Evolutionary conservation across 1,284 basidiomycete species (phyloP), one percentile per base, ranked within the genome.

Genomic region (Boletellus dicymbophilus): DNA sequence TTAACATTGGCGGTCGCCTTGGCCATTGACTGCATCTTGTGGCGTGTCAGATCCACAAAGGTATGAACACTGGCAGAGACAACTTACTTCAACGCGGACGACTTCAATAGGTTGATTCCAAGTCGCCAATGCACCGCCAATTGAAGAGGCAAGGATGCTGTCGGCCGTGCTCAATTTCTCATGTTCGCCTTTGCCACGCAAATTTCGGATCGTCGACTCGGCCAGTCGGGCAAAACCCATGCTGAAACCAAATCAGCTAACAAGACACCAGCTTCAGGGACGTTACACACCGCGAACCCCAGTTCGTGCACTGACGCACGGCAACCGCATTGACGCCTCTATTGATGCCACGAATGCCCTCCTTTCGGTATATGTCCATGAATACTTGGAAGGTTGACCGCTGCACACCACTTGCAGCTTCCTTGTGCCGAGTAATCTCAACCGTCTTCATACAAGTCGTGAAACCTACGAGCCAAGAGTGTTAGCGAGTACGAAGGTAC

Each of bases 81-180:
- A 37, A 63, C 71, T 31, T 58, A 89, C 88, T 78, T 96, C 93
- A 33, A 96, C 93, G 51, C 94, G 88, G 56, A 96, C 82, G 57
- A 97, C 94, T 75, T 99, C 97, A 60, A 99, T 99, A 38, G 97
- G 97, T 72, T 99, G 97, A 72, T 99, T 99, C 97, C 97, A 99
- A 41, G 95, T 98, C 15, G 92, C 96, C 48, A 99, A 77, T 40
- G 97, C 95, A 72, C 97, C 97, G 66, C 91, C 96, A 57, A 98
- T 81, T 0, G 90, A 85, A n/a, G 93, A 94, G 20, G 95, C 83
- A 28, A 90, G 55, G 62, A 99, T 94, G 72, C 95, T 95, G 70
- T 99, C 96, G 16, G 82, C 30, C 12, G 93, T 82, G 53, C 82
- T 76, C 41, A 96, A 77, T 62, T 81, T 85, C 15, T 96, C 90